A percentile compares a stretch with the other conserved stretches of the same genome.
Evolutionary conservation across 23 red algal species (phyloP).

Genomic region (Cyanidium caldarium): DNA sequence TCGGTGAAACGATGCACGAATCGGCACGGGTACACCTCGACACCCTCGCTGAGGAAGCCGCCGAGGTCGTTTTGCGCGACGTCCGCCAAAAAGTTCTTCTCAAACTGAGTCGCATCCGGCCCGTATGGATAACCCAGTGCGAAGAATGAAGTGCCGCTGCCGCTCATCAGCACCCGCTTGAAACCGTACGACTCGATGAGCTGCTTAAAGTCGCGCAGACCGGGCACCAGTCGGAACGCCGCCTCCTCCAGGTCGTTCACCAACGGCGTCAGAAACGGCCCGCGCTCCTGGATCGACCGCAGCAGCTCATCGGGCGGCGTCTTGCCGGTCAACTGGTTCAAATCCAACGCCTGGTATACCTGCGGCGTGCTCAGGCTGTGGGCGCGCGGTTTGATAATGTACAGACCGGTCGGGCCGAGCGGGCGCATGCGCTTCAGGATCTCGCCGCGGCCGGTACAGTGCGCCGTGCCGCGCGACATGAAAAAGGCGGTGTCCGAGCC

Average conservation of each 20-base stretch:
- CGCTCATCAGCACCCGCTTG: slow-evolving; percentile 86
- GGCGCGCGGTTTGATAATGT: slow-evolving; percentile 64
- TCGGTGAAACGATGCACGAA: slow-evolving; percentile 24
- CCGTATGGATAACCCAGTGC: slow-evolving; percentile 53
- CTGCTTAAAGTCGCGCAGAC: slow-evolving; percentile 41
- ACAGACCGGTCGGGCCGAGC: slow-evolving; percentile 40
- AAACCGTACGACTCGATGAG: slow-evolving; percentile 49
- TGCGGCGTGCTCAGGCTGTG: slow-evolving; percentile 39
- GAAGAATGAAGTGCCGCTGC: slow-evolving; percentile 91
- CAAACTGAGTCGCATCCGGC: not conserved
- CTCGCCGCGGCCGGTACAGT: slow-evolving; percentile 76
- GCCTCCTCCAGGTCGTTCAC: slow-evolving; percentile 89
- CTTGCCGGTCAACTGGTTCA: slow-evolving; percentile 21
- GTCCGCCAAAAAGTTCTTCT: not conserved
- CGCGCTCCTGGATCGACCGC: not conserved
- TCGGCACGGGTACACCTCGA: slow-evolving; percentile 21
- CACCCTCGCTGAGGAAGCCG: slow-evolving; percentile 25
- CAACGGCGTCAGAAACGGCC: slow-evolving; percentile 26
- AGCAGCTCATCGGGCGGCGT: slow-evolving; percentile 23
- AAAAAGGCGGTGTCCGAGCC: slow-evolving; percentile 91
- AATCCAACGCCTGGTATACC: slow-evolving; percentile 45
- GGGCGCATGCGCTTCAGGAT: slow-evolving; percentile 17
- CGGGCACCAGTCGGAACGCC: slow-evolving; percentile 50
- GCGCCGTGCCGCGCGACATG: slow-evolving; percentile 78
- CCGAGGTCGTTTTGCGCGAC: not conserved